These are phyloP conservation scores for Diplocarpon rosae DNA, from an alignment of 2,329 filamentous ascomycete species.

Conservation along the genomic window DNA sequence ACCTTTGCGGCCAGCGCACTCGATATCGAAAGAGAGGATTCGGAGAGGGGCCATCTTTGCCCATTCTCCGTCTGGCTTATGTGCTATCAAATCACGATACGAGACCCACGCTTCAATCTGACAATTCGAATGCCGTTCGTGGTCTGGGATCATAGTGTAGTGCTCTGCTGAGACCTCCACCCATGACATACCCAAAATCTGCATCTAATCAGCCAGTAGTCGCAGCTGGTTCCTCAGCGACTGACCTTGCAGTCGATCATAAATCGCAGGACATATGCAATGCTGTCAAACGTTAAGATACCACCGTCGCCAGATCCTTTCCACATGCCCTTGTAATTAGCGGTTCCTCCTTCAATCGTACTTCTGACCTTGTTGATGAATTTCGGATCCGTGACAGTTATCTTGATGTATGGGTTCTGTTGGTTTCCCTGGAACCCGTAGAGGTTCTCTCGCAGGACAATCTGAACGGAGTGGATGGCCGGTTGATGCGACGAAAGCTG, in stretches of 20 bases:
- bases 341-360: constrained; percentile 61
- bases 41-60: constrained; percentile 93
- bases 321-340: constrained; percentile 92
- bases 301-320: constrained; percentile 53
- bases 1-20: constrained; percentile 94
- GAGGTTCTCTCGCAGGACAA: constrained; percentile 81
- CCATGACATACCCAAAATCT: constrained; percentile 95
- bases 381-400: constrained; percentile 85
- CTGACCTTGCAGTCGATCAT: constrained; percentile 88
- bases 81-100: constrained; percentile 74
- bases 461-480: constrained; percentile 67
- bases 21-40: constrained; percentile 94
- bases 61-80: constrained; percentile 87
- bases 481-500: constrained; percentile 64
- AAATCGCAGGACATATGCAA: constrained; percentile 89
- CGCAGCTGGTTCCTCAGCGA: not conserved
- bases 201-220: constrained; percentile 4
- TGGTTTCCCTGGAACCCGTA: constrained; percentile 91
- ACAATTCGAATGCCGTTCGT: constrained; percentile 75
- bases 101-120: constrained; percentile 87
- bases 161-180: constrained; percentile 69
- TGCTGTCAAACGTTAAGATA: constrained; percentile 87
- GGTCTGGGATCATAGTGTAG: constrained; percentile 57
- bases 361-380: constrained; percentile 66
- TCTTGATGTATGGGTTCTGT: constrained; percentile 84